phyloP scores from a whole-genome alignment of 2,329 filamentous ascomycete genomes.

The Beauveria scarabaeidicola region DNA sequence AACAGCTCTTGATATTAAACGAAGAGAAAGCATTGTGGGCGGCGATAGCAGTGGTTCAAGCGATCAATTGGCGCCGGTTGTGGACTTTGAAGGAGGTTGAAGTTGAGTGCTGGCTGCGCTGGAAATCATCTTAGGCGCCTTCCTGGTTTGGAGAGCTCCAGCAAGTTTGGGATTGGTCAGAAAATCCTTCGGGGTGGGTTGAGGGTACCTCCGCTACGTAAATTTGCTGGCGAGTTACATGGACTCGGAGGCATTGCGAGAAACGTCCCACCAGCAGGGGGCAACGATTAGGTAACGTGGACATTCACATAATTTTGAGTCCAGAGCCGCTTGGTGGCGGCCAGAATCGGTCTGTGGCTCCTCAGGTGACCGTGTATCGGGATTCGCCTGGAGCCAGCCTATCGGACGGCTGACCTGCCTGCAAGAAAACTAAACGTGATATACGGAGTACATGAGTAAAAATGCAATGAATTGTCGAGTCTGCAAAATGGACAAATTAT shows the following conservation, averaged over 20 bases:
- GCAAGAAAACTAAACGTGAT: neutral
- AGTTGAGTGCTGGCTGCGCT: conserved; percentile 3
- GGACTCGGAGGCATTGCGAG: neutral
- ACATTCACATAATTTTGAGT: neutral
- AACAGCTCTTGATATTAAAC: conserved; percentile 51
- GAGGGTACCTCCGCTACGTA: neutral
- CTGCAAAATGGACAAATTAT: neutral
- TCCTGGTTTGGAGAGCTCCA: conserved; percentile 15
- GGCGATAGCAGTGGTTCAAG: conserved; percentile 17
- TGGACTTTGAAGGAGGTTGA: conserved; percentile 8
- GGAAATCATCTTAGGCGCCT: conserved; percentile 1
- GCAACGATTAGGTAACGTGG: conserved; percentile 9
- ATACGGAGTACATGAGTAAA: neutral
- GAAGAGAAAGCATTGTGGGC: conserved; percentile 50
- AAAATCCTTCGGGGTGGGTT: neutral
- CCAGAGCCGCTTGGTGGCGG: conserved; percentile 2
- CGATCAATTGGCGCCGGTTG: conserved; percentile 20
- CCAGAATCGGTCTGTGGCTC: conserved; percentile 3
- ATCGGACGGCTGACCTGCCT: neutral
- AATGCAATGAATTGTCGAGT: neutral
- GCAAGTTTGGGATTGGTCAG: conserved; percentile 9
- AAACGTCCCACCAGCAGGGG: neutral
- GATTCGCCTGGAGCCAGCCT: neutral
- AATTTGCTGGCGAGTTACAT: conserved; percentile 1
- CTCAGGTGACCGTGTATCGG: neutral